A percentile compares a stretch with the other conserved stretches of the same genome.
Evolutionary conservation across 1,284 basidiomycete genomes (phyloP).

Genomic region (Cutaneotrichosporon sp.): DNA sequence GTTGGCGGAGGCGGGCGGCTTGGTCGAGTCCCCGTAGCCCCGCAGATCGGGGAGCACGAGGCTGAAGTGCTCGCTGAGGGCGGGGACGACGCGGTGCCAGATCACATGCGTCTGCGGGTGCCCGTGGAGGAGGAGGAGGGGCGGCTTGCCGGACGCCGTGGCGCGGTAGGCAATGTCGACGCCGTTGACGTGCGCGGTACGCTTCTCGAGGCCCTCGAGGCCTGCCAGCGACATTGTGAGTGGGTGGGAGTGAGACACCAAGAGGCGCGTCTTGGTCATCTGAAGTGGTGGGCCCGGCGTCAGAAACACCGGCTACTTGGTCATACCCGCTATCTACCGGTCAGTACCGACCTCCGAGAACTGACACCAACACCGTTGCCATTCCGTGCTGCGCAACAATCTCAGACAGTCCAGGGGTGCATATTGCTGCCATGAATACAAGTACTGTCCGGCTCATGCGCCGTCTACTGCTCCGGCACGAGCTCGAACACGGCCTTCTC

Average conservation of each 20-base stretch:
- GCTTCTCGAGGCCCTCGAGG: not conserved
- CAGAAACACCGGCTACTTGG: not conserved
- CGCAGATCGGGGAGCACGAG: constrained; percentile 50
- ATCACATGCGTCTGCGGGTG: constrained; percentile 51
- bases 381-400: no score
- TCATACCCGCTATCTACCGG: not conserved
- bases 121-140: constrained; percentile 50
- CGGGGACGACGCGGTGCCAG: constrained; percentile 43
- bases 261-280: not conserved
- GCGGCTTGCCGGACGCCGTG: not conserved
- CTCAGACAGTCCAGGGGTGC: no score
- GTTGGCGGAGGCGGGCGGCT: constrained; percentile 33
- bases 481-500: constrained; percentile 13
- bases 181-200: constrained; percentile 1
- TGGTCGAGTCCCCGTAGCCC: constrained; percentile 38
- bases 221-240: not conserved
- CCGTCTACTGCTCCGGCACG: not conserved
- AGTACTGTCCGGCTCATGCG: no score
- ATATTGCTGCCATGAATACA: no score
- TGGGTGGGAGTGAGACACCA: not conserved
- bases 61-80: constrained; percentile 43
- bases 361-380: no score
- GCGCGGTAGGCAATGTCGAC: constrained; percentile 1
- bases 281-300: not conserved
- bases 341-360: not conserved